Base-by-base conservation (phyloP, 2,329 filamentous ascomycete genomes). In the Talaromyces marneffei region DNA sequence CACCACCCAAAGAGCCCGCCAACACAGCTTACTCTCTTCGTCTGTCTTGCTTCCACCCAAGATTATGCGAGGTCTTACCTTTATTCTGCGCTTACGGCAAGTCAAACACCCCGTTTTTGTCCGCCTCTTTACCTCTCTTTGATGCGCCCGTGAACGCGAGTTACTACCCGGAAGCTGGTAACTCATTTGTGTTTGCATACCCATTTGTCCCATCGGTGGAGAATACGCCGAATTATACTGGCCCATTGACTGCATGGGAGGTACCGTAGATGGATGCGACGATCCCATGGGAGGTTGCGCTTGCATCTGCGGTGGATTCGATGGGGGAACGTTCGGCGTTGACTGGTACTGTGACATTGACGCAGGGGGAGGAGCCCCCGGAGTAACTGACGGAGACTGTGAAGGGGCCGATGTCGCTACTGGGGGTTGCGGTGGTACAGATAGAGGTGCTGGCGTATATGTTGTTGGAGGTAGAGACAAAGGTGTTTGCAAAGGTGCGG, bases 51-150 rank as follows among this genome's bases (percentile, higher is more conserved):
- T 59, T 52, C n/a, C 12, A 23, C 42, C 23, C 46, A 12, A 50
- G 35, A 31, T 44, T 31, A 48, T 33, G 29, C 18, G 56, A 50
- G 31, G 18, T 70, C 83, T 75, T 77, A 90, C 87, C 86, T 90
- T 90, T 75, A 90, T 90, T 77, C 87, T 80, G 68, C 87, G 80
- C 73, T 85, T 85, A 69, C 83, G 78, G 75, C 83, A 86, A 23
- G 83, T 86, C 68, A 86, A 72, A 75, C 87, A 90, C n/a, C 86
- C 86, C 1, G 86, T 89, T 77, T 89, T 89, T 61, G 88, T 90
- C 71, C 88, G 81, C 66, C 87, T 82, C 78, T 90, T 90, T 73
- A 90, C 89, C 76, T 91, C 87, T 77, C 89, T 87, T 75, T 81
- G 80, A 72, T 88, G 85, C 68, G 86, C 85, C 80, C 66, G 82